A percentile compares a stretch with the other conserved stretches of the same genome.
Conservation (phyloP, 2,329 filamentous ascomycete species). For the Exophiala phaeomuriformis region DNA sequence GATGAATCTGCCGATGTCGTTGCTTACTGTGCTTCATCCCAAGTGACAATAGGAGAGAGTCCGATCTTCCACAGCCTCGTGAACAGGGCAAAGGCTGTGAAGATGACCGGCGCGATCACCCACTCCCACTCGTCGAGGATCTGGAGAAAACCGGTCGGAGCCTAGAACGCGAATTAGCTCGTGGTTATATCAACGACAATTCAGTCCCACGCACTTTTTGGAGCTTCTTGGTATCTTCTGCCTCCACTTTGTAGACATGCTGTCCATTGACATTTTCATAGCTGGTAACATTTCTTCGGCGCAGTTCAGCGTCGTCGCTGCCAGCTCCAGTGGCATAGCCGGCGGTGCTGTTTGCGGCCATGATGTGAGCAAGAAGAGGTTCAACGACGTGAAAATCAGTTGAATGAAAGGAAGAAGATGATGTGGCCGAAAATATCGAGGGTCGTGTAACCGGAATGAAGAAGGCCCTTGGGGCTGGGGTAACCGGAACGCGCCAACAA, state of each 20-base stretch:
- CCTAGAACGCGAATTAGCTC: constrained; percentile 24
- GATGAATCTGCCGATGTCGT: background rate
- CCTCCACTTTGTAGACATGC: constrained; percentile 25
- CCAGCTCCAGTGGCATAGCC: constrained; percentile 27
- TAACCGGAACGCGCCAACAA: background rate
- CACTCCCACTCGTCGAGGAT: constrained; percentile 53
- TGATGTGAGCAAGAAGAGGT: constrained; percentile 1
- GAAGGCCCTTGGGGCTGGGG: background rate
- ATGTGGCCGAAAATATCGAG: constrained; percentile 10
- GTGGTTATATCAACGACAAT: background rate
- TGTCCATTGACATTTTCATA: constrained; percentile 29
- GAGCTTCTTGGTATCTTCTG: constrained; percentile 33
- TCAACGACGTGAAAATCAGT: background rate
- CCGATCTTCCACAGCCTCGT: constrained; percentile 63
- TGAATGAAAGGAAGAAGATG: background rate
- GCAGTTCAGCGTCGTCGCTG: constrained; percentile 33
- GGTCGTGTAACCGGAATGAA: background rate
- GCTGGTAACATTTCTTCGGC: constrained; percentile 38
- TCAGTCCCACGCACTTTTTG: constrained; percentile 30
- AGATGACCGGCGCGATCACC: constrained; percentile 56
- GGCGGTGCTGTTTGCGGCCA: constrained; percentile 12
- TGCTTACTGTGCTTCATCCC: constrained; percentile 67
- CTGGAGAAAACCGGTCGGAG: constrained; percentile 32
- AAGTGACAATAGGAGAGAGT: constrained; percentile 63
- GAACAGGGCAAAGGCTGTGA: constrained; percentile 57